Conservation (phyloP, 345 rosid genomes). For the Eucalyptus polybractea region DNA sequence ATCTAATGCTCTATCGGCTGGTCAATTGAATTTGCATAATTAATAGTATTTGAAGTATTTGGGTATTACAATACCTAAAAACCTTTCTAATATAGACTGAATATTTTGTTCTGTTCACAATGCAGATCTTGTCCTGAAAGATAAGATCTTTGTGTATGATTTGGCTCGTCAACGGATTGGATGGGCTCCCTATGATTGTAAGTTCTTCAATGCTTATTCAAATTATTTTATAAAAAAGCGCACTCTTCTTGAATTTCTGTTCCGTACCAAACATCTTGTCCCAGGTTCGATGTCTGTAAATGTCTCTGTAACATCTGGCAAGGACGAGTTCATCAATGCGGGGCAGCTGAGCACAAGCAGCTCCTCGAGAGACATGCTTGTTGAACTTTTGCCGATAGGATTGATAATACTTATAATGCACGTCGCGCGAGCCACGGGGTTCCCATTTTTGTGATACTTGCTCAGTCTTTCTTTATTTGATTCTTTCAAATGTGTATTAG, state of each 20-base stretch:
- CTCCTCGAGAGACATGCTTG: conserved; percentile 28
- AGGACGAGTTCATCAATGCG: conserved; percentile 48
- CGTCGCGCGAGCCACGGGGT: conserved; percentile 5
- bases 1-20: not conserved
- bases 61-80: not conserved
- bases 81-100: not conserved
- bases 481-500: not conserved
- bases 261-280: not conserved
- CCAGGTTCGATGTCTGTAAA: conserved; percentile 85
- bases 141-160: conserved; percentile 90
- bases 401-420: conserved; percentile 21
- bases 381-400: conserved; percentile 20
- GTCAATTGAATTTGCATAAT: not conserved
- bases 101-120: not conserved
- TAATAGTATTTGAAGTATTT: not conserved
- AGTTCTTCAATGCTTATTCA: conserved; percentile 11
- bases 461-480: not conserved
- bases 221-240: not conserved
- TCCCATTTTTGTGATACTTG: conserved; percentile 7
- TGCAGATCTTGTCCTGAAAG: conserved; percentile 90
- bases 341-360: conserved; percentile 37
- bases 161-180: conserved; percentile 73
- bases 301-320: conserved; percentile 66
- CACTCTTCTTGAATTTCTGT: not conserved
- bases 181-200: conserved; percentile 91